Base-by-base conservation (phyloP, 2,329 filamentous ascomycete species). In the Fusarium pseudonygamai region DNA sequence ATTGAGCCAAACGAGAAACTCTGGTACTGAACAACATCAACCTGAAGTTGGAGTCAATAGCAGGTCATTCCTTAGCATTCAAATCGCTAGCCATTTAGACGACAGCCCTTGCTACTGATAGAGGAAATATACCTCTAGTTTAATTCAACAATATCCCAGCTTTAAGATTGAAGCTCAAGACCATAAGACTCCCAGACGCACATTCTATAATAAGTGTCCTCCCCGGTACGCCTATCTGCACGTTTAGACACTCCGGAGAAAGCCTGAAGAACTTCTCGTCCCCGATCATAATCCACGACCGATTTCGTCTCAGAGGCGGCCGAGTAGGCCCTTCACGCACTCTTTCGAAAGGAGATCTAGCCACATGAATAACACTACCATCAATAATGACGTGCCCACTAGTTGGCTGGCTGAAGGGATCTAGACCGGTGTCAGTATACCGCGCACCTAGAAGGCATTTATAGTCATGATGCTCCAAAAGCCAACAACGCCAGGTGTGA, bases 371-470 rank as follows among this genome's bases (percentile, higher is more conserved):
- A 14, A 14, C n/a, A 0, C 1, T 24, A 11, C 0, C 8, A 3
- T 34, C 2, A 10, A 32, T 1, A 32, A 16, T 18, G 6, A 15
- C 6, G 32, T 32, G 7, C 28, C 28, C 8, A 30, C 28, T 7
- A 8, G 28, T 30, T 30, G 8, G 7, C 28, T 7, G 1, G 22
- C 15, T 3, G 1, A 5, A 3, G 11, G 0, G 14, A 13, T 3
- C 28, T 18, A 0, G 10, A 13, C 3, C 0, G 5, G 22, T 34
- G 1, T 14, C 0, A 13, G 15, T 4, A 20, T 20, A 50, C 30
- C 22, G 0, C 12, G 1, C 0, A 20, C 20, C 0, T 24, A 6
- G 1, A 50, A 50, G 3, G 2, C 16, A 8, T 15, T 1, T 34
- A 3, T 24, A 50, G n/a, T 20, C 34, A 24, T 20, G 6, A 20